phyloP scores from a whole-genome alignment of 306 rosid genomes.

The Prunus fruticosa region DNA sequence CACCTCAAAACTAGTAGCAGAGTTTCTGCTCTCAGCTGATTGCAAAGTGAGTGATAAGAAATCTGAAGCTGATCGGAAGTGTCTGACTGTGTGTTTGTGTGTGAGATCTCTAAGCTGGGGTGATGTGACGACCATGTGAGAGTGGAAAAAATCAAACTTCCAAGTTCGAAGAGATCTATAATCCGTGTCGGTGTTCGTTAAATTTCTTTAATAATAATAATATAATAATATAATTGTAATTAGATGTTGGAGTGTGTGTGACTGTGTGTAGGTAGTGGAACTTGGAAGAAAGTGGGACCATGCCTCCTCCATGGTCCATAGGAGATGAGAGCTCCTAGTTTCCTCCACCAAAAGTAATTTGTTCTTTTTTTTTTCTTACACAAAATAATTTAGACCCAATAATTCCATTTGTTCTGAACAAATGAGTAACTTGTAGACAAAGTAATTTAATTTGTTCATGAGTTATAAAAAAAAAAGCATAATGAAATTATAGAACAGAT shows the following conservation, averaged over 20 bases:
- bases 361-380: no score
- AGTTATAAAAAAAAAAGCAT: no score
- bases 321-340: no score
- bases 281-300: no score
- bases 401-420: no score
- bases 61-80: neutral
- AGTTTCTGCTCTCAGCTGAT: neutral
- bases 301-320: no score
- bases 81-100: neutral
- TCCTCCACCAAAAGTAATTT: no score
- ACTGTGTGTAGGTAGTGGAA: no score
- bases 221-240: neutral
- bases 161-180: neutral
- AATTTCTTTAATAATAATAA: neutral
- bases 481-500: no score
- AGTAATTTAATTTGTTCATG: no score
- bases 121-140: neutral
- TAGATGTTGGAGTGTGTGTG: neutral
- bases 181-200: constrained; percentile 12
- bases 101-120: constrained; percentile 15
- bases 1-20: neutral
- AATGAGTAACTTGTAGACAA: no score
- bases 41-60: neutral
- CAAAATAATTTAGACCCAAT: no score
- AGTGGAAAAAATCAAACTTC: neutral